Percentiles rank a stretch among this genome's conserved stretches.
Evolutionary conservation across 768 basidiomycete genomes (phyloP).

Genomic region (Hericium coralloides): DNA sequence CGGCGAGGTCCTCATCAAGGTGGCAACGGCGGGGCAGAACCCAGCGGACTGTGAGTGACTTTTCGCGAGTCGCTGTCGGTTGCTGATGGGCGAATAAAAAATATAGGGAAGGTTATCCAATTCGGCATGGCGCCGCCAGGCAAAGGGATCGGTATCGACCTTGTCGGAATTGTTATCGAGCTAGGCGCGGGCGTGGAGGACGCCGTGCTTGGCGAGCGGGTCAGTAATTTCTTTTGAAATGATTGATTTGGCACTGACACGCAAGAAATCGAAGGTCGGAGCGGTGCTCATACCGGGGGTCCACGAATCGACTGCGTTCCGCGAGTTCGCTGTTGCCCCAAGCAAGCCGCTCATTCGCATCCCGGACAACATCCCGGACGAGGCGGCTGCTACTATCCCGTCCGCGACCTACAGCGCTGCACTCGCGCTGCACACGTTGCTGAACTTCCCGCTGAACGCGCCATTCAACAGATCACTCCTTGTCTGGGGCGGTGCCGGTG

Average conservation of each 20-base stretch:
- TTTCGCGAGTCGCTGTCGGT: too few relatives aligned
- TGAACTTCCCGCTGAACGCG: background rate
- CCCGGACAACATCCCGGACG: background rate
- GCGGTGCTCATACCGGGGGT: too few relatives aligned
- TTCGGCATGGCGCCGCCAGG: background rate
- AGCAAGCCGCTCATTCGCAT: background rate
- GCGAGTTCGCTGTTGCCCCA: background rate
- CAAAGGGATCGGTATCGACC: conserved; percentile 3
- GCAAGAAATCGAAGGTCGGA: too few relatives aligned
- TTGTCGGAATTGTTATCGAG: conserved; percentile 5
- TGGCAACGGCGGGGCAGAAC: conserved; percentile 3
- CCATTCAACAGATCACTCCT: background rate
- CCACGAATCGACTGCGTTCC: background rate
- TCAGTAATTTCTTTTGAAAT: too few relatives aligned
- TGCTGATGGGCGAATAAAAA: too few relatives aligned
- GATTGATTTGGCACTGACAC: too few relatives aligned
- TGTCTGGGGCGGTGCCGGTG: background rate
- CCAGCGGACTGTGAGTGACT: conserved; percentile 3
- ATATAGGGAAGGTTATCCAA: background rate
- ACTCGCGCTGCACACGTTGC: background rate
- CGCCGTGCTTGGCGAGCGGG: background rate
- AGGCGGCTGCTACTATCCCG: too few relatives aligned
- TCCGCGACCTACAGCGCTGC: background rate
- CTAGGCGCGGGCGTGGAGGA: background rate
- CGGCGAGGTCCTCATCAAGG: conserved; percentile 14